Base-by-base conservation (phyloP, 305 asterid genomes). In the Fraxinus greggii region DNA sequence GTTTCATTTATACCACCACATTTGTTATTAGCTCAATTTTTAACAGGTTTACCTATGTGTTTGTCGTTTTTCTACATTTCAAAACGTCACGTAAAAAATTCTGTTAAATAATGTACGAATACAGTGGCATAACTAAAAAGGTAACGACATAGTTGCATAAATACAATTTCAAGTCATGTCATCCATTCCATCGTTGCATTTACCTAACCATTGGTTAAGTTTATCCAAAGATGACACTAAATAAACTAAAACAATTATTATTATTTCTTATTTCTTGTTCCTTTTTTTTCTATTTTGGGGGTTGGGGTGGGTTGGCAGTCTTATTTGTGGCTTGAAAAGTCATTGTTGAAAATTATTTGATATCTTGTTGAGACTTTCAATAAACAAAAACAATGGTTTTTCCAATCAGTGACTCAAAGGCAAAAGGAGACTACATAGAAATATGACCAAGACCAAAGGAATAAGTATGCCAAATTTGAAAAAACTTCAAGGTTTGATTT, bases 321-420 rank as follows among this genome's bases (percentile, higher is more conserved):
- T 48, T 59, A 21, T 24, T 72, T 81, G 78, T 33, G 28, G 78
- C 48, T 72, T 45, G 83, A 84, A 86, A 73, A 79, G 83, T 77
- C 84, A 3, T 29, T 26, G 31, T 77, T 63, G 83, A 72, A 82
- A 9, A 19, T 59, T 28, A 81, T 9, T 21, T 69, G 19, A 4
- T 10, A 3, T 4, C 8, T 3, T 36, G 56, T 83, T 80, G 72
- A 83, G 79, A 75, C 4, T 72, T 82, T 31, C 28, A 3, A 8
- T 15, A 8, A 63, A 13, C 3, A 9, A 28, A 3, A 70, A 15
- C 24, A 59, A 0, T 28, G 56, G 17, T 36, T 59, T 26, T 15
- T 35, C 73, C 75, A 75, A 42, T 65, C 15, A 21, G 7, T 19
- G 48, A 36, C 23, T 17, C 63, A 59, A 48, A 67, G 15, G 12